Base-by-base conservation (phyloP, 2,329 filamentous ascomycete species). In the Clarireedia homoeocarpa region DNA sequence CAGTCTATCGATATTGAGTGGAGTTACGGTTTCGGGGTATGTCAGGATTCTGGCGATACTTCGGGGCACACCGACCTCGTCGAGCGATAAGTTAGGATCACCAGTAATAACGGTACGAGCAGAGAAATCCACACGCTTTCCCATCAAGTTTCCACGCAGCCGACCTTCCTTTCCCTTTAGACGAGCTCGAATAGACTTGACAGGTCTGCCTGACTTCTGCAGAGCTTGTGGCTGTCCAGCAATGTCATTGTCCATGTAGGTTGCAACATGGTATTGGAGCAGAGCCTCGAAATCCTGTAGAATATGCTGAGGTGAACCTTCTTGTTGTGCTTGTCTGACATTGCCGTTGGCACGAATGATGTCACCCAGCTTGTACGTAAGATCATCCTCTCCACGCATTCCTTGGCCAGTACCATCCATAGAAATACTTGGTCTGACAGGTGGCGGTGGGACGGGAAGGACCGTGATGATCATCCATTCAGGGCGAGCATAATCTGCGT, bases 161-260 rank as follows among this genome's bases (percentile, higher is more conserved):
- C 94, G 91, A 65, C 94, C 94, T 71, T 99, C 94, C 75, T 99
- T 99, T 61, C 95, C 95, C 84, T 99, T 99, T 71, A 99, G 80
- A 74, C 94, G 91, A 59, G 91, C 91, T 66, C 95, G 89, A 63
- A 99, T 95, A 15, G 94, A 91, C 76, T 99, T 99, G 64, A 99
- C 88, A 0, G 95, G 91, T 68, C 95, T 85, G 48, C 95, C 95
- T 56, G 91, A 96, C 78, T 99, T 99, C 69, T 99, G 95, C 68
- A 97, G 78, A 2, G 94, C 92, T 65, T 94, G 91, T 2, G 94
- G 94, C 65, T 95, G 86, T 50, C 92, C 91, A 61, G 95, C 94
- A 73, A 97, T 96, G 71, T 99, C 92, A 67, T 99, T 99, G 73
- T 99, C 94, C 95, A 99, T 99, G 74, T 96, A 95, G 1, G 95